phyloP scores from a whole-genome alignment of 176 grass and related monocot genomes.

The Themeda triandra region DNA sequence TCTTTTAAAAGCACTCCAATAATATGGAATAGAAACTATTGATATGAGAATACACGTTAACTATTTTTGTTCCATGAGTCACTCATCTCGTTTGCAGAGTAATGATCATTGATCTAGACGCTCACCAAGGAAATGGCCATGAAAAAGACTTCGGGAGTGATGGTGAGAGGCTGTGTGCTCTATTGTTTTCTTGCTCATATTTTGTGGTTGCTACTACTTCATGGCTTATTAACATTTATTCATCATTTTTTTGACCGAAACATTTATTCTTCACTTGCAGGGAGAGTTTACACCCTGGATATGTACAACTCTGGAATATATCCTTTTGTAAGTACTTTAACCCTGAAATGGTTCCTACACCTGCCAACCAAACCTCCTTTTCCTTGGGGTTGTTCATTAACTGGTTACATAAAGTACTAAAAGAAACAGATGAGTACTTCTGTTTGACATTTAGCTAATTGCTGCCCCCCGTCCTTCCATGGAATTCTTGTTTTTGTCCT shows the following conservation, averaged over 20 bases:
- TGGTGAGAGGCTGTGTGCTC: conserved; percentile 27
- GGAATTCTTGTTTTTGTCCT: neutral
- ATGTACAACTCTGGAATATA: conserved; percentile 81
- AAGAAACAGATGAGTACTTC: neutral
- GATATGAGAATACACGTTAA: neutral
- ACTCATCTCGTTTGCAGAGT: conserved; percentile 33
- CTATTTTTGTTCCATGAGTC: neutral
- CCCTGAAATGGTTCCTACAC: neutral
- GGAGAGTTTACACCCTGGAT: conserved; percentile 70
- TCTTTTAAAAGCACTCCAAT: neutral
- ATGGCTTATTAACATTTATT: neutral
- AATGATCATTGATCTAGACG: conserved; percentile 76
- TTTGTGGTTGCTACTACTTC: neutral
- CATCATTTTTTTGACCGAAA: neutral
- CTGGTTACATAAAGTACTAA: neutral
- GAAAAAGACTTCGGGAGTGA: conserved; percentile 58
- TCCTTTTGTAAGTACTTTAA: conserved; percentile 55
- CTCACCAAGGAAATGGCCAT: conserved; percentile 75
- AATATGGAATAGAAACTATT: neutral
- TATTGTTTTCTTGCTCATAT: neutral
- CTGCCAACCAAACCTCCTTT: neutral
- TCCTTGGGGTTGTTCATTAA: neutral
- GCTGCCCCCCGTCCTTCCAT: neutral
- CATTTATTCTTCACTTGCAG: conserved; percentile 8
- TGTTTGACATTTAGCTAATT: neutral